Conservation (phyloP, 768 basidiomycete genomes). For the Cystobasidiopsis lactophilus region DNA sequence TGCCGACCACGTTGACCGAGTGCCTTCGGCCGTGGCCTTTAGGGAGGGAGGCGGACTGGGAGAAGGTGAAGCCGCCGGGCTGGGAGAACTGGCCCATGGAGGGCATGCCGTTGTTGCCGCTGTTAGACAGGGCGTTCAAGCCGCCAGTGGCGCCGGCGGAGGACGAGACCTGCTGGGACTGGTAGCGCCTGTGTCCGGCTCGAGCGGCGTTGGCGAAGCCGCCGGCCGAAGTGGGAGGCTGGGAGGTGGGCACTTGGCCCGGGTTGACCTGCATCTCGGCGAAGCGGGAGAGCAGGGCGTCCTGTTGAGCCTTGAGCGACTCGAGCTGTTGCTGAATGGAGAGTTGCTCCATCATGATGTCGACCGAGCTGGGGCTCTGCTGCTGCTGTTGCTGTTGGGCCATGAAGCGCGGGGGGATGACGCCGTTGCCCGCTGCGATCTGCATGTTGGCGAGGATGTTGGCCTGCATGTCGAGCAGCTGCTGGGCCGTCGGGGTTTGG, state of each 20-base stretch:
- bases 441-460: slow-evolving; percentile 29
- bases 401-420: neutral
- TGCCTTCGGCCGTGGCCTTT: slow-evolving; percentile 53
- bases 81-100: slow-evolving; percentile 8
- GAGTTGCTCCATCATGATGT: slow-evolving; percentile 94
- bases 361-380: slow-evolving; percentile 19
- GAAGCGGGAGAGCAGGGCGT: slow-evolving; percentile 68
- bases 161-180: neutral
- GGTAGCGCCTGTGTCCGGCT: slow-evolving; percentile 4
- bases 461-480: slow-evolving; percentile 22
- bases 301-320: slow-evolving; percentile 70
- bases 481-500: slow-evolving; percentile 21
- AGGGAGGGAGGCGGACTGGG: slow-evolving; percentile 23
- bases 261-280: slow-evolving; percentile 55
- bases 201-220: neutral
- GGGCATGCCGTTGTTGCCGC: slow-evolving; percentile 7
- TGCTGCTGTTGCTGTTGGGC: neutral
- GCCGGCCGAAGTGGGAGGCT: neutral
- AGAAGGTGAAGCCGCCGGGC: neutral
- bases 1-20: slow-evolving; percentile 78
- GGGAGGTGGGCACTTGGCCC: neutral
- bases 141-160: neutral
- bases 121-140: neutral
- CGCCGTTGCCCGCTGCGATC: slow-evolving; percentile 27
- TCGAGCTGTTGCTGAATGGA: slow-evolving; percentile 79